Conservation (phyloP, 1,284 basidiomycete species). For the Ceratobasidium sp. region DNA sequence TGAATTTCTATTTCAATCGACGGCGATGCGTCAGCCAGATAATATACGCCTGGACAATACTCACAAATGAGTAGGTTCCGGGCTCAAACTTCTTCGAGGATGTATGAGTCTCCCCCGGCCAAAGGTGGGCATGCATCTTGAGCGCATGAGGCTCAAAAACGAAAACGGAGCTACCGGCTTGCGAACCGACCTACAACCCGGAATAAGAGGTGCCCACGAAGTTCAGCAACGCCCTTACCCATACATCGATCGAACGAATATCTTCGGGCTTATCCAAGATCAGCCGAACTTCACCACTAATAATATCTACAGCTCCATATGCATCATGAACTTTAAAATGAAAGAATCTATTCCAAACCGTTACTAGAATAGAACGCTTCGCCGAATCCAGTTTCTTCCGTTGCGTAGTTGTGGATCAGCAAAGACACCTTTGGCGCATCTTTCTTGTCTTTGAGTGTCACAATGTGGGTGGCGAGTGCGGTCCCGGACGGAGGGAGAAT, state of each 20-base stretch:
- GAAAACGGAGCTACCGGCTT: constrained; percentile 1
- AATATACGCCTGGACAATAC: too few species aligned
- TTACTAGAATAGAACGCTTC: neutral
- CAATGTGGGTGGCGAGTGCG: neutral
- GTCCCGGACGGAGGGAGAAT: neutral
- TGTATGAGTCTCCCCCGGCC: neutral
- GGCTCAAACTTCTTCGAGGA: neutral
- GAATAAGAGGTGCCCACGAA: neutral
- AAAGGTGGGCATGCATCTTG: constrained; percentile 6
- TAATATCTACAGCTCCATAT: neutral
- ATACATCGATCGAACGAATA: constrained; percentile 19
- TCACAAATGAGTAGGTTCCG: constrained; percentile 19
- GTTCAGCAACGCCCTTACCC: neutral
- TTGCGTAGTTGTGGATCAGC: neutral
- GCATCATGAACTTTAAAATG: neutral
- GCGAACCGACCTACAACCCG: neutral
- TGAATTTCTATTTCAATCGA: constrained; percentile 12
- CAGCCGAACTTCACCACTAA: constrained; percentile 21
- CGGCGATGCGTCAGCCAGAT: too few species aligned
- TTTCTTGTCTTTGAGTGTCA: neutral
- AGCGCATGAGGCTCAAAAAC: neutral
- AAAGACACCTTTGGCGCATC: neutral
- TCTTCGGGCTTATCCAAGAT: constrained; percentile 1
- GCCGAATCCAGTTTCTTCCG: neutral
- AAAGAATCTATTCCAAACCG: neutral